A percentile compares a stretch with the other conserved stretches of the same genome.
These are phyloP conservation scores for Boletus edulis DNA, from an alignment of 768 basidiomycete genomes.

Conservation along the genomic window DNA sequence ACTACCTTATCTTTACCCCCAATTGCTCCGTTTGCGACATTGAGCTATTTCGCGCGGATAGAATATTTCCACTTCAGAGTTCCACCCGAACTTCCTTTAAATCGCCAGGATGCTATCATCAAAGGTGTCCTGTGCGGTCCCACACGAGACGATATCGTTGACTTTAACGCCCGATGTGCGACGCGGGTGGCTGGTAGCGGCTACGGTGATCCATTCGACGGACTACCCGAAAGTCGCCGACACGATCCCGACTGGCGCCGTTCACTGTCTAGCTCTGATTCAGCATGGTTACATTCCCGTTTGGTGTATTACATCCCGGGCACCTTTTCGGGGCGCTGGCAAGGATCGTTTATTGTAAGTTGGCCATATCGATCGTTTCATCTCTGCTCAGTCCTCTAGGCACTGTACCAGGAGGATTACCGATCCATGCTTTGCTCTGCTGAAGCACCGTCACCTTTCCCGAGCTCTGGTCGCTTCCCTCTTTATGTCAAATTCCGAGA, in stretches of 20 bases:
- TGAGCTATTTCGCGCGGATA: conserved; percentile 45
- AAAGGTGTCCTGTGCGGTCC: conserved; percentile 36
- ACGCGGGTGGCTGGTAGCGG: conserved; percentile 34
- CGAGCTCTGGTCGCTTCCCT: conserved; percentile 40
- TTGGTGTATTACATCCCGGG: conserved; percentile 39
- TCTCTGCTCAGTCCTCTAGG: conserved; percentile 27
- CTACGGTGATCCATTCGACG: conserved; percentile 21
- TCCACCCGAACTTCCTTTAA: conserved; percentile 41
- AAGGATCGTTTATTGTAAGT: conserved; percentile 48
- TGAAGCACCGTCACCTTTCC: conserved; percentile 35
- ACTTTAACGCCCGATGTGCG: conserved; percentile 41
- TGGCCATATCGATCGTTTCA: not conserved
- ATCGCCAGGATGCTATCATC: conserved; percentile 33
- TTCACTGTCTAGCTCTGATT: conserved; percentile 10
- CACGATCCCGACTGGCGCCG: conserved; percentile 34
- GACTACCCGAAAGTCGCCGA: conserved; percentile 25
- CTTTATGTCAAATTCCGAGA: conserved; percentile 50
- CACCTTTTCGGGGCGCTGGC: conserved; percentile 47
- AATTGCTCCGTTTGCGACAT: conserved; percentile 44
- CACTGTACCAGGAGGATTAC: conserved; percentile 39
- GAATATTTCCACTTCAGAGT: conserved; percentile 36
- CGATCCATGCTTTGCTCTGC: conserved; percentile 34
- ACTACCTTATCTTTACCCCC: conserved; percentile 38
- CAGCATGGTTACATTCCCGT: not conserved
- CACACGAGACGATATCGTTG: conserved; percentile 44